A percentile compares a stretch with the other conserved stretches of the same genome.
Conservation (phyloP, 768 basidiomycete species). For the Termitomyces sp. region DNA sequence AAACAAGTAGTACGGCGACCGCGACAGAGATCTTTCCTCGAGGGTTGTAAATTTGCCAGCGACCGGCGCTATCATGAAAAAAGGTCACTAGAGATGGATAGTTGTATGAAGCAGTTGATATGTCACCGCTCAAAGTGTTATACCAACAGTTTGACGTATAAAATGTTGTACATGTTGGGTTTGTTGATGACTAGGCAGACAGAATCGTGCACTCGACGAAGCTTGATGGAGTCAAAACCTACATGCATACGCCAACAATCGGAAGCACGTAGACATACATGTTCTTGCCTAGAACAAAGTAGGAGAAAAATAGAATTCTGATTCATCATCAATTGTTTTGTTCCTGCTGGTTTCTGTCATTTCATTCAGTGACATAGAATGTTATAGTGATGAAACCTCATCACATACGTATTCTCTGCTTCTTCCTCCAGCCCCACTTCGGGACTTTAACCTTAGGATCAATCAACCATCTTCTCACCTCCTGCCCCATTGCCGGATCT, state of each 20-base stretch:
- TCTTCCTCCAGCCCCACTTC: slow-evolving; percentile 39
- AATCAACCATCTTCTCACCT: slow-evolving; percentile 25
- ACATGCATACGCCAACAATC: not conserved
- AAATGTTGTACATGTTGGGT: not conserved
- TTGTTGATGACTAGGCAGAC: not conserved
- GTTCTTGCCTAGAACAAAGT: slow-evolving; percentile 5
- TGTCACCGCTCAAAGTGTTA: too few relatives aligned
- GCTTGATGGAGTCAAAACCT: not conserved
- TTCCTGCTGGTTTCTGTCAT: slow-evolving; percentile 4
- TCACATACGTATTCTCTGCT: slow-evolving; percentile 29
- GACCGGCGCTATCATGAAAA: not conserved
- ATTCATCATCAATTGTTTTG: not conserved
- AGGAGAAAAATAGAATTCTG: slow-evolving; percentile 10
- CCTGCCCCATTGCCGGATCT: slow-evolving; percentile 22
- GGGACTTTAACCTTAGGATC: slow-evolving; percentile 24
- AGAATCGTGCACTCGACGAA: not conserved
- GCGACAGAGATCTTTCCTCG: too few relatives aligned
- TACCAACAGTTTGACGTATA: not conserved
- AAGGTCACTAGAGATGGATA: too few relatives aligned
- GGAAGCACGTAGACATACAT: not conserved
- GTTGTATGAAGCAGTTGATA: too few relatives aligned
- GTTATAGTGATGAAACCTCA: not conserved
- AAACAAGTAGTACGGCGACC: too few relatives aligned
- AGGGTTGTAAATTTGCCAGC: not conserved
- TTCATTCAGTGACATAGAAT: not conserved